phyloP scores from a whole-genome alignment of 352 stramenopile species.

The Phytophthora crassamura region DNA sequence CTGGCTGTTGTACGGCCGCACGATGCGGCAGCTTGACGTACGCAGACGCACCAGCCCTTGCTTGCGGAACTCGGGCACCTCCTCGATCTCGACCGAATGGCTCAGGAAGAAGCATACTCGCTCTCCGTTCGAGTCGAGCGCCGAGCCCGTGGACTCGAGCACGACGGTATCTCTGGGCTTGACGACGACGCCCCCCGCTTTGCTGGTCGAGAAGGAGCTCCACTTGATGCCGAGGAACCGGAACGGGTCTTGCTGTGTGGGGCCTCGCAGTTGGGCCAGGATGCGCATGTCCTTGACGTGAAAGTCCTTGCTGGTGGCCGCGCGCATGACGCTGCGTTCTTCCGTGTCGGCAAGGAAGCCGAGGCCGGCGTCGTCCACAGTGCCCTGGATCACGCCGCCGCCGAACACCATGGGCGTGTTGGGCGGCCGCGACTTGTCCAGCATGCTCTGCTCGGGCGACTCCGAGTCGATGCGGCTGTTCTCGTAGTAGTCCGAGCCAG shows the following conservation, averaged over 20 bases:
- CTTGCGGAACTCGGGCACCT: constrained; percentile 49
- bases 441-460: constrained; percentile 28
- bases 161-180: constrained; percentile 35
- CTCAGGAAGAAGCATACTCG: constrained; percentile 45
- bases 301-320: constrained; percentile 25
- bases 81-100: constrained; percentile 47
- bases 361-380: constrained; percentile 42
- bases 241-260: constrained; percentile 36
- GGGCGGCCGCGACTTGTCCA: constrained; percentile 30
- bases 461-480: constrained; percentile 28
- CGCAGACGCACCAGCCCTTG: constrained; percentile 38
- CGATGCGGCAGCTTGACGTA: constrained; percentile 52
- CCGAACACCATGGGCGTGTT: constrained; percentile 40
- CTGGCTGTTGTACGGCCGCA: constrained; percentile 39
- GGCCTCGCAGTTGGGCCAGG: constrained; percentile 29
- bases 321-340: constrained; percentile 38
- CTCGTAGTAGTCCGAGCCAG: constrained; percentile 21
- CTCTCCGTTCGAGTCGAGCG: constrained; percentile 44
- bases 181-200: constrained; percentile 1
- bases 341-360: constrained; percentile 42
- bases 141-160: constrained; percentile 47
- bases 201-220: constrained; percentile 12
- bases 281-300: constrained; percentile 38
- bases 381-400: constrained; percentile 35
- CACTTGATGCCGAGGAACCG: constrained; percentile 39